Evolutionary conservation across 1,139 yeast species (phyloP).

Genomic region (Lodderomyces theae): DNA sequence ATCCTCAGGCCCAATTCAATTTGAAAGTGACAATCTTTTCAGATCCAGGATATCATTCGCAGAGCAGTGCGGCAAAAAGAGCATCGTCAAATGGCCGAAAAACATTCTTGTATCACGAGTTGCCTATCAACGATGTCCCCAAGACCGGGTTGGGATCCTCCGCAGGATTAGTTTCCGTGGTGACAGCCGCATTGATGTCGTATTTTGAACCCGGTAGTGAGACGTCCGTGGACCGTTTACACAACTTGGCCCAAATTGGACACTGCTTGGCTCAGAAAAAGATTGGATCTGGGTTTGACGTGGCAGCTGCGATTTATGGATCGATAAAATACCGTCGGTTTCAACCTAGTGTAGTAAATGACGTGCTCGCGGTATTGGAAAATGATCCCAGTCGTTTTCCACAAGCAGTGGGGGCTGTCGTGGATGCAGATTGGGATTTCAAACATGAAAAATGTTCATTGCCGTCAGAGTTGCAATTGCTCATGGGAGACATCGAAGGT

Average conservation of each 20-base stretch:
- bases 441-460: conserved; percentile 51
- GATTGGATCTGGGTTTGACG: conserved; percentile 95
- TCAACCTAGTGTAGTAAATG: conserved; percentile 49
- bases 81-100: conserved; percentile 32
- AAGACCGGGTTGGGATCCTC: conserved; percentile 97
- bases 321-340: conserved; percentile 81
- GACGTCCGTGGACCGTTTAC: conserved; percentile 44
- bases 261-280: conserved; percentile 95
- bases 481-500: conserved; percentile 91
- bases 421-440: conserved; percentile 61
- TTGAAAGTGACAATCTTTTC: conserved; percentile 67
- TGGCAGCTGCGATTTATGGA: conserved; percentile 93
- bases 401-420: conserved; percentile 30
- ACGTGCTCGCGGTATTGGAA: conserved; percentile 28
- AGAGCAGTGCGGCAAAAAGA: conserved; percentile 40
- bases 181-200: conserved; percentile 66
- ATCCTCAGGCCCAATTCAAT: conserved; percentile 26
- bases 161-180: conserved; percentile 85
- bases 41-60: conserved; percentile 89
- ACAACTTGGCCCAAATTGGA: conserved; percentile 82
- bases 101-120: conserved; percentile 57
- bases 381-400: conserved; percentile 5
- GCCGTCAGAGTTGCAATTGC: conserved; percentile 63
- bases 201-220: conserved; percentile 29
- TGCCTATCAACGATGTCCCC: conserved; percentile 67